Percentiles rank a stretch among this genome's conserved stretches.
Evolutionary conservation across 176 grass and related monocot species (phyloP).

Genomic region (Neostapfia colusana): DNA sequence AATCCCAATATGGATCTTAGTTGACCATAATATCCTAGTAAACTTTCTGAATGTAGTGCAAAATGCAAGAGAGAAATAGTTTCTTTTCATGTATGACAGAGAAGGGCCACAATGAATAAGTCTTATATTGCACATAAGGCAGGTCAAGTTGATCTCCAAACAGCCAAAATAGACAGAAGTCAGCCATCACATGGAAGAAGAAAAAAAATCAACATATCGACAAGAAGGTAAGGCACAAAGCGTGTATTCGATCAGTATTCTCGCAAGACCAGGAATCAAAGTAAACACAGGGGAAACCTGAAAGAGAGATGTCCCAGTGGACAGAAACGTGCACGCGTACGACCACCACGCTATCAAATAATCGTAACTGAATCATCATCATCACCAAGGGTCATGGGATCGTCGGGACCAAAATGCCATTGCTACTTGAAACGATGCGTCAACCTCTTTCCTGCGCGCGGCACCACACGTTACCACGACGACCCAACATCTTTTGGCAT

Average conservation of each 20-base stretch:
- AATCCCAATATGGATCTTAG: background rate
- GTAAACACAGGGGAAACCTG: background rate
- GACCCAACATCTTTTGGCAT: conserved; percentile 1
- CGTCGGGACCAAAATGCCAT: conserved; percentile 30
- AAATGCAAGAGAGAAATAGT: background rate
- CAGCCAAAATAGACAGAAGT: background rate
- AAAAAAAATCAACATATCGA: background rate
- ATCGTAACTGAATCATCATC: conserved; percentile 16
- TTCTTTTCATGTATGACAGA: background rate
- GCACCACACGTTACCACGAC: conserved; percentile 14
- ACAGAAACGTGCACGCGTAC: conserved; percentile 35
- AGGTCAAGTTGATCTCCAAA: conserved; percentile 26
- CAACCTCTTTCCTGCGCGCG: background rate
- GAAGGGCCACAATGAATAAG: conserved; percentile 18
- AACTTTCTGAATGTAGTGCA: background rate
- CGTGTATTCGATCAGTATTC: too few relatives aligned
- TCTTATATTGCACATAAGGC: background rate
- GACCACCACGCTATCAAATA: background rate
- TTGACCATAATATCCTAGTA: conserved; percentile 32
- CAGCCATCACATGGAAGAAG: background rate
- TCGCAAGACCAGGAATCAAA: too few relatives aligned
- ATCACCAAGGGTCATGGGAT: too few relatives aligned
- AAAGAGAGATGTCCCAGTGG: conserved; percentile 15
- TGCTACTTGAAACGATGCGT: conserved; percentile 22
- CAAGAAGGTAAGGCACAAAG: background rate